Evolutionary conservation across 2,329 filamentous ascomycete genomes (phyloP).

Genomic region (Colletotrichum salicis): DNA sequence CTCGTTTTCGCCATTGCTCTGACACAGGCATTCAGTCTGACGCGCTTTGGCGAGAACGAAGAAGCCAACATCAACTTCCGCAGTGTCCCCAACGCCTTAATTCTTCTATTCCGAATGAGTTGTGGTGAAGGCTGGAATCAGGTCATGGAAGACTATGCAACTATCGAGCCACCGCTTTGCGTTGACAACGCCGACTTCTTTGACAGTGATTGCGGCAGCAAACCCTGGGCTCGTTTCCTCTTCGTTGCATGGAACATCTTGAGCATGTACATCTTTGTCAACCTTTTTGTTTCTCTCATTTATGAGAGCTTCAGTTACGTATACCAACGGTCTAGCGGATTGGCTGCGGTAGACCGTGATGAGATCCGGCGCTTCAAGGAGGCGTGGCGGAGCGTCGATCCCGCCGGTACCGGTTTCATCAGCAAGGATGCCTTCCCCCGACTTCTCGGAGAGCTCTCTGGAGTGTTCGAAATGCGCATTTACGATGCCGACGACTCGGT

Average conservation of each 20-base stretch:
- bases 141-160: constrained; percentile 95
- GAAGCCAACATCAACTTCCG: constrained; percentile 89
- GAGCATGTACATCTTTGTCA: constrained; percentile 99
- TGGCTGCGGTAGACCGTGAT: constrained; percentile 89
- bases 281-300: constrained; percentile 96
- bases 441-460: constrained; percentile 89
- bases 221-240: constrained; percentile 84
- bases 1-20: constrained; percentile 95
- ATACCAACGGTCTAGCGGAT: constrained; percentile 94
- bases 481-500: constrained; percentile 93
- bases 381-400: constrained; percentile 96
- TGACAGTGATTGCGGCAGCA: constrained; percentile 91
- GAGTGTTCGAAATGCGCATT: constrained; percentile 96
- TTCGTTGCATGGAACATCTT: constrained; percentile 99
- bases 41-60: constrained; percentile 81
- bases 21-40: constrained; percentile 95
- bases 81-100: constrained; percentile 91
- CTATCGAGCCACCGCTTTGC: constrained; percentile 82
- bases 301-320: constrained; percentile 99
- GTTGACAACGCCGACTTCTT: constrained; percentile 79
- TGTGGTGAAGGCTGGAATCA: constrained; percentile 96
- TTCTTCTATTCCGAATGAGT: constrained; percentile 92
- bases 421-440: constrained; percentile 89
- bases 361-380: constrained; percentile 98
- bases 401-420: constrained; percentile 90